Percentiles rank a stretch among this genome's conserved stretches.
Evolutionary conservation across 176 grass and related monocot genomes (phyloP).

Genomic region (Carex pumila): DNA sequence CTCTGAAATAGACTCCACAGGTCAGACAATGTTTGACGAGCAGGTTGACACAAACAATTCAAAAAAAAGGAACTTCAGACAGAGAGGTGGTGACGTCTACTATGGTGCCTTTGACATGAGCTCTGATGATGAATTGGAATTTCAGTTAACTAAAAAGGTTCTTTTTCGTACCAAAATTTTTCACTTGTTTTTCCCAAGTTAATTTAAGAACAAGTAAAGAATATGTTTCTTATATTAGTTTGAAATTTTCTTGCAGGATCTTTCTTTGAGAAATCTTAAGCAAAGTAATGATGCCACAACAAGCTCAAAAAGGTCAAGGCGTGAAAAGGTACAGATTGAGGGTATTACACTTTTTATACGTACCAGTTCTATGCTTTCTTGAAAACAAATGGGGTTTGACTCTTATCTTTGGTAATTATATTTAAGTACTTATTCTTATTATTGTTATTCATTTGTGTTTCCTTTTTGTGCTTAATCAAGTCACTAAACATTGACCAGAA

Average conservation of each 20-base stretch:
- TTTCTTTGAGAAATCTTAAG: not conserved
- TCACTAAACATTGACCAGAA: not conserved
- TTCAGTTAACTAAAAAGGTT: slow-evolving; percentile 22
- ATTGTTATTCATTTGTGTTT: not conserved
- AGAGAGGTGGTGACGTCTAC: slow-evolving; percentile 16
- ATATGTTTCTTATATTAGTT: slow-evolving; percentile 3
- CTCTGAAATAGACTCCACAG: not conserved
- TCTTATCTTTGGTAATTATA: slow-evolving; percentile 3
- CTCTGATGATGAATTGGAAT: slow-evolving; percentile 39
- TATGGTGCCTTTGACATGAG: slow-evolving; percentile 32
- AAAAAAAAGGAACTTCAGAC: slow-evolving; percentile 25
- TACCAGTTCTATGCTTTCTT: not conserved
- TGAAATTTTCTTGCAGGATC: slow-evolving; percentile 17
- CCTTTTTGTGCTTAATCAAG: not conserved
- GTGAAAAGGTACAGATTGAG: slow-evolving; percentile 21
- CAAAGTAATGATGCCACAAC: slow-evolving; percentile 15
- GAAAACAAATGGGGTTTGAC: not conserved
- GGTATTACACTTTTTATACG: not conserved
- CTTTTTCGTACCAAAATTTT: not conserved
- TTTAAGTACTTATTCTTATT: not conserved
- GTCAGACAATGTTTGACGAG: not conserved
- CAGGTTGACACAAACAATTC: not conserved
- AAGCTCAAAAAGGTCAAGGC: slow-evolving; percentile 25
- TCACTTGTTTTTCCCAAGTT: not conserved
- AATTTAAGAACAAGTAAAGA: not conserved